These are phyloP conservation scores for Solanum chiquidenum DNA, from an alignment of 257 asterid genomes.

Conservation along the genomic window DNA sequence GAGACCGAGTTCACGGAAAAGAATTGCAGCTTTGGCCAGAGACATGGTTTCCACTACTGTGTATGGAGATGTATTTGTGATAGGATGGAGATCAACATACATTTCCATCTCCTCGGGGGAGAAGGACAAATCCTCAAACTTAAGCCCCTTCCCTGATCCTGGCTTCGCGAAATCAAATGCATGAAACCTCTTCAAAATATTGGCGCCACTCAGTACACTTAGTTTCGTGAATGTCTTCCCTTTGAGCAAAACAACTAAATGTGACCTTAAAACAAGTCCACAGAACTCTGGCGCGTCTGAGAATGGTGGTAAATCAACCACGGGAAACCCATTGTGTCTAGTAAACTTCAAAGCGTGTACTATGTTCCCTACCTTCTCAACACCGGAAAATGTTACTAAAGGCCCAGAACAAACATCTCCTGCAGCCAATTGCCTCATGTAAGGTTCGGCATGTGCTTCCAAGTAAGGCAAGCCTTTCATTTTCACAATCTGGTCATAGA, in stretches of 20 bases:
- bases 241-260: constrained; percentile 63
- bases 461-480: constrained; percentile 91
- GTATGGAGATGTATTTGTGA: constrained; percentile 83
- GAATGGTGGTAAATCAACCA: constrained; percentile 82
- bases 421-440: constrained; percentile 76
- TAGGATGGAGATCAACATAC: constrained; percentile 90
- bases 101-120: constrained; percentile 77
- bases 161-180: constrained; percentile 87
- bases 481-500: constrained; percentile 83
- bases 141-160: constrained; percentile 85
- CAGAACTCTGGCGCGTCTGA: constrained; percentile 68
- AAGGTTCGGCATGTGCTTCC: constrained; percentile 94
- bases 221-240: constrained; percentile 52
- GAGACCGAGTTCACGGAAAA: constrained; percentile 82
- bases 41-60: constrained; percentile 94
- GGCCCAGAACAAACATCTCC: constrained; percentile 95
- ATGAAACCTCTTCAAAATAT: constrained; percentile 31
- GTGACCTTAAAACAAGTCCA: constrained; percentile 84
- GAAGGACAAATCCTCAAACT: constrained; percentile 62
- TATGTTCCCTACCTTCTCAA: constrained; percentile 73
- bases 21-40: constrained; percentile 88
- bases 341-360: constrained; percentile 51
- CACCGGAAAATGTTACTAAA: constrained; percentile 55
- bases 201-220: constrained; percentile 32
- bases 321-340: constrained; percentile 82